phyloP scores from a whole-genome alignment of 2,329 filamentous ascomycete species.

The Sarocladiaceae sp. region DNA sequence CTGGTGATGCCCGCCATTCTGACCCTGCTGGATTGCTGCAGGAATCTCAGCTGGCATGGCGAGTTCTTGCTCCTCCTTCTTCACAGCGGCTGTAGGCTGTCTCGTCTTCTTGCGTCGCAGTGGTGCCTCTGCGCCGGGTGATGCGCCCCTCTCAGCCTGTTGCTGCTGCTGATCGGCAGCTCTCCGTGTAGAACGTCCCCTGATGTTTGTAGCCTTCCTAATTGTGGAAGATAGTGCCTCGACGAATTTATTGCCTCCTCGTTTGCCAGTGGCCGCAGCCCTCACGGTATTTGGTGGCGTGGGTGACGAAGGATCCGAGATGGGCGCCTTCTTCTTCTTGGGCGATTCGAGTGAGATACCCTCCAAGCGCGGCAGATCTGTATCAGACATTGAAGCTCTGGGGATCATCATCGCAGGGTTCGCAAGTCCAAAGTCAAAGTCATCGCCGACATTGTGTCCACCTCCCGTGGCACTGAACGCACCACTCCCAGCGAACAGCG shows the following conservation, averaged over 20 bases:
- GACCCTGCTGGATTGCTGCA: conserved; percentile 16
- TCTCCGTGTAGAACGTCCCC: conserved; percentile 11
- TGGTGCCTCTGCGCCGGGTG: conserved; percentile 23
- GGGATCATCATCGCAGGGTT: conserved; percentile 10
- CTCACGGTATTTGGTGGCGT: conserved; percentile 25
- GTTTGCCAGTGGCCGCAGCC: conserved; percentile 21
- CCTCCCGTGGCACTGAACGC: neutral
- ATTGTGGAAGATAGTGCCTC: conserved; percentile 37
- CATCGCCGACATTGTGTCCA: neutral
- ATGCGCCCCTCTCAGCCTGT: conserved; percentile 20
- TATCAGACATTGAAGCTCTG: conserved; percentile 40
- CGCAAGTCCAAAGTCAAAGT: conserved; percentile 1
- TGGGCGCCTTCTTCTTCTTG: conserved; percentile 21
- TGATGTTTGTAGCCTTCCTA: conserved; percentile 32
- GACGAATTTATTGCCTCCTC: conserved; percentile 31
- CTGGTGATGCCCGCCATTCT: conserved; percentile 12
- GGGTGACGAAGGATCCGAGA: conserved; percentile 27
- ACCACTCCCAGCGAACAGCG: conserved; percentile 5
- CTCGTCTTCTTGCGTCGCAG: conserved; percentile 4
- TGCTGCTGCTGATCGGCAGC: conserved; percentile 16
- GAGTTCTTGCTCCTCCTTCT: neutral
- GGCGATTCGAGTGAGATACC: conserved; percentile 42
- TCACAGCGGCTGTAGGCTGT: neutral
- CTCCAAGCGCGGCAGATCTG: conserved; percentile 42
- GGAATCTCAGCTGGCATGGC: conserved; percentile 9